phyloP scores from a whole-genome alignment of 345 rosid species.

The Tarenaya hassleriana region DNA sequence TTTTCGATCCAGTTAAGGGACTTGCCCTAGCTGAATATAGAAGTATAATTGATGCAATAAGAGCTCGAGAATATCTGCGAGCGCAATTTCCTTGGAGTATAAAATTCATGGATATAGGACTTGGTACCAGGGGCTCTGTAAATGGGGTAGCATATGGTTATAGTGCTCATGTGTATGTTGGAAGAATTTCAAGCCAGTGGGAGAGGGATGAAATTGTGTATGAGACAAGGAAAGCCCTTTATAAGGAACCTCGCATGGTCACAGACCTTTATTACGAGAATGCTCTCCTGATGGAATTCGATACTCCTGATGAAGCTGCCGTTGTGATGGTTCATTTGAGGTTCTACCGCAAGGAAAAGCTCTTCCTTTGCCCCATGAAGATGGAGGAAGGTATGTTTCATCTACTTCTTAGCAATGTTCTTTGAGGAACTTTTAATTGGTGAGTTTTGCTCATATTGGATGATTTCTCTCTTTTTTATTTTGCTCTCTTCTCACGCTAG shows the following conservation, averaged over 20 bases:
- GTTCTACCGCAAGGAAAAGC: slow-evolving; percentile 52
- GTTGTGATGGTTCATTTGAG: slow-evolving; percentile 84
- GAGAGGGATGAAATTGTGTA: slow-evolving; percentile 76
- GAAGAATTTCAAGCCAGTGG: slow-evolving; percentile 75
- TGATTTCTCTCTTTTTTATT: neutral
- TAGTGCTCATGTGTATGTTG: slow-evolving; percentile 70
- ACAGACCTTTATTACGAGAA: slow-evolving; percentile 71
- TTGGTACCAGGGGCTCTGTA: slow-evolving; percentile 70
- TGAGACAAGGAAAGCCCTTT: slow-evolving; percentile 78
- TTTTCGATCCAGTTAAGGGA: slow-evolving; percentile 63
- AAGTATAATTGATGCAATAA: slow-evolving; percentile 76
- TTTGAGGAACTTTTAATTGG: slow-evolving; percentile 4
- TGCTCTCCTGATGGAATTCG: slow-evolving; percentile 86
- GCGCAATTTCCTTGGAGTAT: slow-evolving; percentile 72
- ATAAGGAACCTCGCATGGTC: slow-evolving; percentile 70
- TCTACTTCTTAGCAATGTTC: slow-evolving; percentile 17
- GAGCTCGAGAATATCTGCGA: slow-evolving; percentile 80
- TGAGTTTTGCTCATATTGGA: neutral
- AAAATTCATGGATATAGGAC: slow-evolving; percentile 81
- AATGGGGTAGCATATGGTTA: slow-evolving; percentile 81
- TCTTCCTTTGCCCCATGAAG: slow-evolving; percentile 51
- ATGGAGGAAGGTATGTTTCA: slow-evolving; percentile 46
- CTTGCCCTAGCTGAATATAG: slow-evolving; percentile 87
- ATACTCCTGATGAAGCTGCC: slow-evolving; percentile 85
- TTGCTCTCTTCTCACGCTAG: slow-evolving; percentile 10